These are phyloP conservation scores for Pseudogymnoascus sp. DNA, from an alignment of 2,329 filamentous ascomycete genomes.

Conservation along the genomic window DNA sequence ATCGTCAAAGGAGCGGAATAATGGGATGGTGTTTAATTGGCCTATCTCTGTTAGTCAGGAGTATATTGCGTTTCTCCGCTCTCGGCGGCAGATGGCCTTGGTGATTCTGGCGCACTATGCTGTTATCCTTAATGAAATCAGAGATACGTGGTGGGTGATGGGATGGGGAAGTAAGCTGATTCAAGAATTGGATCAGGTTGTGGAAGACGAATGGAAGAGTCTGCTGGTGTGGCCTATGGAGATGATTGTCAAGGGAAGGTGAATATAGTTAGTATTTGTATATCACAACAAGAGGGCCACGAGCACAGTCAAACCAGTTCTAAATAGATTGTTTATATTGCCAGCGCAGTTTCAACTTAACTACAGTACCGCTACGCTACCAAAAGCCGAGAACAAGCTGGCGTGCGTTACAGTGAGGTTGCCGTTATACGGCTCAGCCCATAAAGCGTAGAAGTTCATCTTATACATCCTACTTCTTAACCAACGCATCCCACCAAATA, in stretches of 20 bases:
- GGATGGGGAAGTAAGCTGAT: slow-evolving; percentile 17
- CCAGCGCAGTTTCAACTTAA: background rate
- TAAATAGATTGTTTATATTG: background rate
- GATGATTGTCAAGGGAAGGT: background rate
- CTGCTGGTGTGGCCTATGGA: background rate
- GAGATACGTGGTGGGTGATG: slow-evolving; percentile 17
- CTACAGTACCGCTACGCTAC: background rate
- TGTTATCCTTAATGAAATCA: slow-evolving; percentile 11
- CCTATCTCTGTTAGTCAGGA: slow-evolving; percentile 8
- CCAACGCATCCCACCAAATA: background rate
- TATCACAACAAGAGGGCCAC: background rate
- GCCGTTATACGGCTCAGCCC: background rate
- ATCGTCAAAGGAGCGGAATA: background rate
- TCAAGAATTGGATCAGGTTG: background rate
- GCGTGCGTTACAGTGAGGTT: background rate
- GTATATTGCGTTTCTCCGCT: slow-evolving; percentile 14
- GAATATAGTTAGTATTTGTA: background rate
- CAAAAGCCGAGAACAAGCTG: background rate
- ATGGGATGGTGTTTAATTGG: slow-evolving; percentile 13
- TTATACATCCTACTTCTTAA: background rate
- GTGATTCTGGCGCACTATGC: slow-evolving; percentile 17
- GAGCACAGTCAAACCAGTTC: background rate
- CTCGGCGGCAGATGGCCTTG: slow-evolving; percentile 8
- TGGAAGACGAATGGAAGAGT: background rate
- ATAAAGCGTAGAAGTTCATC: background rate